Evolutionary conservation across 116 monocot genomes (phyloP).

Genomic region (Iris pallida): DNA sequence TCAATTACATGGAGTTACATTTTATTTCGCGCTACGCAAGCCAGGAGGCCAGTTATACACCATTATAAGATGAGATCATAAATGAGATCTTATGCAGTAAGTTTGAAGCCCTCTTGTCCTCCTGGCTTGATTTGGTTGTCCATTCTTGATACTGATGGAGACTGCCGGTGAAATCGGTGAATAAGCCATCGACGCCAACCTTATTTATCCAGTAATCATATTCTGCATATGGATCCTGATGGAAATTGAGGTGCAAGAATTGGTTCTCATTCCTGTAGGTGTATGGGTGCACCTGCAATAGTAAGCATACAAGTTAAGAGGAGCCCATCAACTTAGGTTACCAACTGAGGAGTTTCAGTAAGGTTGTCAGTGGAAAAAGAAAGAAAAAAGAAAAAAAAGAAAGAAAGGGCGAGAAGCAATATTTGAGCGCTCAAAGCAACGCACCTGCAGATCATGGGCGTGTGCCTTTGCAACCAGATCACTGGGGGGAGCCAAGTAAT

Average conservation of each 20-base stretch:
- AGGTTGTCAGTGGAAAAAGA: too few species aligned
- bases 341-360: too few species aligned
- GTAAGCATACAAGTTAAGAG: too few species aligned
- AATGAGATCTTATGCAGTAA: neutral
- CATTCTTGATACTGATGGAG: constrained; percentile 64
- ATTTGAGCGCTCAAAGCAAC: too few species aligned
- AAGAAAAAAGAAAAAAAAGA: too few species aligned
- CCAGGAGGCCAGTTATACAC: too few species aligned
- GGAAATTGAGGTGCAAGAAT: constrained; percentile 64
- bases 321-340: too few species aligned
- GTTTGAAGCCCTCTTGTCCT: neutral
- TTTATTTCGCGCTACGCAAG: too few species aligned
- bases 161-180: constrained; percentile 80
- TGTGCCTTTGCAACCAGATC: constrained; percentile 84
- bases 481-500: constrained; percentile 44
- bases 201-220: constrained; percentile 70
- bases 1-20: too few species aligned
- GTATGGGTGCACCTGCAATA: constrained; percentile 68
- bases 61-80: neutral
- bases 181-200: constrained; percentile 63
- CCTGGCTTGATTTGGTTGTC: neutral
- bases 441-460: constrained; percentile 52
- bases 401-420: too few species aligned
- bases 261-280: constrained; percentile 79
- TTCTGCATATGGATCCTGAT: constrained; percentile 71